These are phyloP conservation scores for Cladosporium sp. DNA, from an alignment of 2,329 filamentous ascomycete species.

Conservation along the genomic window DNA sequence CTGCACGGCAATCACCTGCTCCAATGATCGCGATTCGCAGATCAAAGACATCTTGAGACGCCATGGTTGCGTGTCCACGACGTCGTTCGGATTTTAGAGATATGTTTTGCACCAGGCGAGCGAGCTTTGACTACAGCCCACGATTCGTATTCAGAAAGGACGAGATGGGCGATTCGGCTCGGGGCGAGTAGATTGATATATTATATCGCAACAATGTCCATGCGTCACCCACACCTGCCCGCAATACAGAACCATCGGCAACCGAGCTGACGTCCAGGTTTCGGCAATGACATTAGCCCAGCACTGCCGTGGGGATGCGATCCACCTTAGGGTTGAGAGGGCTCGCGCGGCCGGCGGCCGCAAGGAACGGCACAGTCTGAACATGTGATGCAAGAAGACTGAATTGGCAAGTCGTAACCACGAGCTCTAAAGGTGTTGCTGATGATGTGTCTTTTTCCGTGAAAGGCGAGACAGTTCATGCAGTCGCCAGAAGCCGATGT, in stretches of 20 bases:
- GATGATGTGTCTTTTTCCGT: not conserved
- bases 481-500: not conserved
- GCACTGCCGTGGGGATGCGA: slow-evolving; percentile 1
- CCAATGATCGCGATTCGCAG: slow-evolving; percentile 33
- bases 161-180: not conserved
- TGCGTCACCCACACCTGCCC: not conserved
- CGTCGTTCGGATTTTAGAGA: not conserved
- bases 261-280: slow-evolving; percentile 8
- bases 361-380: not conserved
- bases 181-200: not conserved
- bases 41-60: slow-evolving; percentile 28
- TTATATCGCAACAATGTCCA: not conserved
- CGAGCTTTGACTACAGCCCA: no score
- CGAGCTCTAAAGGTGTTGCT: not conserved
- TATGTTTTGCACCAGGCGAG: not conserved
- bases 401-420: not conserved
- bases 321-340: not conserved
- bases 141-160: not conserved
- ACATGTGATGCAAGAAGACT: not conserved
- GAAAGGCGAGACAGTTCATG: not conserved
- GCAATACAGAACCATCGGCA: slow-evolving; percentile 6
- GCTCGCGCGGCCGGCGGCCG: not conserved
- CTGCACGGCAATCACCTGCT: slow-evolving; percentile 22
- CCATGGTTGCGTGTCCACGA: slow-evolving; percentile 21
- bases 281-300: slow-evolving; percentile 13